Conservation (phyloP, 139 green algal genomes). For the Chlamydomonas schloesseri region DNA sequence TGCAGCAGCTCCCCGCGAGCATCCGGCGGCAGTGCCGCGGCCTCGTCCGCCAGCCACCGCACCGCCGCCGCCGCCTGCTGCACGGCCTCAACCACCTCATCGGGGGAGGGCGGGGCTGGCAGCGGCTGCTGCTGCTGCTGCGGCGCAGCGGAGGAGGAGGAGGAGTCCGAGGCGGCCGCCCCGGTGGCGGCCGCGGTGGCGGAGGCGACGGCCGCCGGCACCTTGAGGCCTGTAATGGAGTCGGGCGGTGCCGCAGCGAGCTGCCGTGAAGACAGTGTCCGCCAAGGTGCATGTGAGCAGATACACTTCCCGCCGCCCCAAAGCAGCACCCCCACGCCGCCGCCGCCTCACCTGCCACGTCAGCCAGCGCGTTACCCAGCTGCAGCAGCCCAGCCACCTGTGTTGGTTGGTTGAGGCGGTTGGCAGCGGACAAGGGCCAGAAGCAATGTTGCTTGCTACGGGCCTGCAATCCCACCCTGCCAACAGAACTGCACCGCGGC, state of each 20-base stretch:
- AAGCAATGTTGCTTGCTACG: not conserved
- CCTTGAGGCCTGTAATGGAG: not conserved
- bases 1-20: constrained; percentile 23
- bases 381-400: constrained; percentile 19
- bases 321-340: not conserved
- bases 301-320: too few species aligned
- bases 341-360: constrained; percentile 8
- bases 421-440: too few species aligned
- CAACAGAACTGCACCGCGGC: too few species aligned
- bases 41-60: constrained; percentile 23
- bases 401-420: too few species aligned
- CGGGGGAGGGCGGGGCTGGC: not conserved
- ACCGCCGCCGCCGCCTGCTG: not conserved
- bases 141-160: not conserved
- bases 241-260: not conserved
- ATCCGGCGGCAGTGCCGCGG: constrained; percentile 1
- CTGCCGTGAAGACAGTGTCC: too few species aligned
- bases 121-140: not conserved
- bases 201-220: not conserved
- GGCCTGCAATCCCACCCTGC: too few species aligned
- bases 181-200: not conserved
- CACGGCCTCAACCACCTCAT: not conserved
- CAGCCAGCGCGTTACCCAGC: constrained; percentile 24
- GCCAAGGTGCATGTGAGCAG: too few species aligned
- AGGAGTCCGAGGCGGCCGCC: not conserved